Conservation (phyloP, 2,329 filamentous ascomycete species). For the Penicillium griseofulvum region DNA sequence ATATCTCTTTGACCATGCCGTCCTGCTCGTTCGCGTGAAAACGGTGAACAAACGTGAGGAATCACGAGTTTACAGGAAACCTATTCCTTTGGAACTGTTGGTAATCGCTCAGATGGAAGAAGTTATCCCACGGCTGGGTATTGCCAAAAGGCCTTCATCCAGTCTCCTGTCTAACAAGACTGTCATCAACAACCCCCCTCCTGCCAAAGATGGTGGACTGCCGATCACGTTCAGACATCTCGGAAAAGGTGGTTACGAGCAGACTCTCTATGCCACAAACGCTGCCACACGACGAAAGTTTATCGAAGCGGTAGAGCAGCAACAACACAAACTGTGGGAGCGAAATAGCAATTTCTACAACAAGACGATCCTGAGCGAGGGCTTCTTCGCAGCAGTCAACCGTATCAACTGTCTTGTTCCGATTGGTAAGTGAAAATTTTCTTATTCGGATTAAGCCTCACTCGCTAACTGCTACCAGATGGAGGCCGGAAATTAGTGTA, state of each 20-base stretch:
- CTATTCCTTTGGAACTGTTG: slow-evolving; percentile 88
- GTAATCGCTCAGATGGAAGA: slow-evolving; percentile 97
- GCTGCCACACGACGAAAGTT: slow-evolving; percentile 89
- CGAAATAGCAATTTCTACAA: slow-evolving; percentile 67
- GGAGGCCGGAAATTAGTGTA: slow-evolving; percentile 92
- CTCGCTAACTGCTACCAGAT: slow-evolving; percentile 53
- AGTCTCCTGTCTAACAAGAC: slow-evolving; percentile 69
- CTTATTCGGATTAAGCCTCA: background rate
- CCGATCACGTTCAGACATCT: slow-evolving; percentile 96
- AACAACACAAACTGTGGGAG: slow-evolving; percentile 81
- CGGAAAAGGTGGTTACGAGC: slow-evolving; percentile 91
- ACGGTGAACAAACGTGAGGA: slow-evolving; percentile 90
- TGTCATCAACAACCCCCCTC: slow-evolving; percentile 47
- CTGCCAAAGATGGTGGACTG: slow-evolving; percentile 68
- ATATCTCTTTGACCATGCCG: slow-evolving; percentile 94
- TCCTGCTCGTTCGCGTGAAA: slow-evolving; percentile 87
- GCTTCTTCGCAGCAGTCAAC: slow-evolving; percentile 86
- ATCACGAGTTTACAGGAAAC: slow-evolving; percentile 90
- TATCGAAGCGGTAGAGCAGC: slow-evolving; percentile 90
- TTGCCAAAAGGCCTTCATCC: slow-evolving; percentile 82
- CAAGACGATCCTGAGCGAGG: slow-evolving; percentile 69
- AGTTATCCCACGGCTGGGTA: slow-evolving; percentile 75
- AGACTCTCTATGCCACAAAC: slow-evolving; percentile 82
- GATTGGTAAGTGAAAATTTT: slow-evolving; percentile 61
- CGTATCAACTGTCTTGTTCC: slow-evolving; percentile 93